A percentile compares a stretch with the other conserved stretches of the same genome.
Conservation (phyloP, 306 rosid genomes). For the Ormosia semicastrata region DNA sequence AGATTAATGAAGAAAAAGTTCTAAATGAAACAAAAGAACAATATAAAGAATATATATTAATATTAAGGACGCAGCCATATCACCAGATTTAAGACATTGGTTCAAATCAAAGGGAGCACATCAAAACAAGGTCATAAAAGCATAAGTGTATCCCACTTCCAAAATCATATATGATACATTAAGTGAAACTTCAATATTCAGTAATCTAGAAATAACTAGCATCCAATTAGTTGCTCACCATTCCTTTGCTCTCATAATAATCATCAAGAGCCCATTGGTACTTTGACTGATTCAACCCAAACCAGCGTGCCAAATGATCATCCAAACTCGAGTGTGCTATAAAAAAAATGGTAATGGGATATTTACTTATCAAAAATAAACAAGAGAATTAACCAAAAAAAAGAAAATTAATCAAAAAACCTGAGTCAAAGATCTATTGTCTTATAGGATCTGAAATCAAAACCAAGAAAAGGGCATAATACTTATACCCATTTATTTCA, state of each 20-base stretch:
- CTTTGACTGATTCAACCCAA: slow-evolving; percentile 94
- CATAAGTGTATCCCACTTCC: background rate
- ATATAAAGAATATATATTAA: background rate
- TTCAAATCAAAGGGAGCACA: slow-evolving; percentile 11
- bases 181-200: background rate
- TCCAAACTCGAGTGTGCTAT: slow-evolving; percentile 95
- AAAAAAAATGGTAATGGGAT: background rate
- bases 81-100: background rate
- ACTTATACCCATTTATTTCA: background rate
- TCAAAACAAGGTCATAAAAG: background rate
- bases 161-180: background rate
- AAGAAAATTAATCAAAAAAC: background rate
- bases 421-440: background rate
- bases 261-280: slow-evolving; percentile 99
- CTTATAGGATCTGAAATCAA: background rate
- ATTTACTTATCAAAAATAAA: background rate
- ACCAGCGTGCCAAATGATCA: slow-evolving; percentile 98
- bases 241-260: slow-evolving; percentile 87
- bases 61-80: background rate
- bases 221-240: slow-evolving; percentile 54
- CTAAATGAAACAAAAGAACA: background rate
- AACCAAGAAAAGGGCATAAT: background rate
- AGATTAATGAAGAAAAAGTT: background rate
- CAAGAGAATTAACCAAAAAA: background rate
- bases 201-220: background rate